Conservation (phyloP, 169 alveolate species). For the Plasmodium vivax region DNA sequence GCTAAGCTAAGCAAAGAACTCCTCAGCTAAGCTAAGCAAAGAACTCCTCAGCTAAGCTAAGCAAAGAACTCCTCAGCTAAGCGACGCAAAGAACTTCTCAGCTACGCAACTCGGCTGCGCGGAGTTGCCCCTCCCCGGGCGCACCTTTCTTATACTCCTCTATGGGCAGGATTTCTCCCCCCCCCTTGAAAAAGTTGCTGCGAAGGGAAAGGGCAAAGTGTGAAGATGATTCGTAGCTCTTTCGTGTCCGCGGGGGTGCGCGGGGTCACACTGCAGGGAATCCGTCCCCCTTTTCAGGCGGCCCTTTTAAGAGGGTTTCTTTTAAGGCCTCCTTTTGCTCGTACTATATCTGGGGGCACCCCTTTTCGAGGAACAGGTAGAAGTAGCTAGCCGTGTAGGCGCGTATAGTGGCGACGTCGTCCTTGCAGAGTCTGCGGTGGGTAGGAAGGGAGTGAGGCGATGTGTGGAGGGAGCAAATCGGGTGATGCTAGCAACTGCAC, state of each 20-base stretch:
- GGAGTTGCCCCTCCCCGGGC: background rate
- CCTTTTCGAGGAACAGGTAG: conserved; percentile 38
- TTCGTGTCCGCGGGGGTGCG: background rate
- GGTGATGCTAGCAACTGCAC: background rate
- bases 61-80: no score
- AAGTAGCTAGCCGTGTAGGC: conserved; percentile 48
- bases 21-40: background rate
- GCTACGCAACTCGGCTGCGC: background rate
- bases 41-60: background rate
- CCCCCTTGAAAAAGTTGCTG: conserved; percentile 65
- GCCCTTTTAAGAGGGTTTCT: background rate
- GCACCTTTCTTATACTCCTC: conserved; percentile 65
- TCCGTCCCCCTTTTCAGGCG: background rate
- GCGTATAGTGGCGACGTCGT: conserved; percentile 56
- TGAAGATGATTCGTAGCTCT: background rate
- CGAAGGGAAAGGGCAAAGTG: background rate
- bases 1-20: no score
- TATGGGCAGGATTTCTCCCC: conserved; percentile 39
- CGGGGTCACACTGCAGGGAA: background rate
- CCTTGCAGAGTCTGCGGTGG: conserved; percentile 56
- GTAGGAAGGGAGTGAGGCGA: background rate
- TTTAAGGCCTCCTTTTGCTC: background rate
- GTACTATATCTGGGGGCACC: conserved; percentile 68
- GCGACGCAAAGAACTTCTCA: no score
- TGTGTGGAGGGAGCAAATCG: background rate